phyloP scores from a whole-genome alignment of 2,329 filamentous ascomycete species.

The Calonectria honghensis region DNA sequence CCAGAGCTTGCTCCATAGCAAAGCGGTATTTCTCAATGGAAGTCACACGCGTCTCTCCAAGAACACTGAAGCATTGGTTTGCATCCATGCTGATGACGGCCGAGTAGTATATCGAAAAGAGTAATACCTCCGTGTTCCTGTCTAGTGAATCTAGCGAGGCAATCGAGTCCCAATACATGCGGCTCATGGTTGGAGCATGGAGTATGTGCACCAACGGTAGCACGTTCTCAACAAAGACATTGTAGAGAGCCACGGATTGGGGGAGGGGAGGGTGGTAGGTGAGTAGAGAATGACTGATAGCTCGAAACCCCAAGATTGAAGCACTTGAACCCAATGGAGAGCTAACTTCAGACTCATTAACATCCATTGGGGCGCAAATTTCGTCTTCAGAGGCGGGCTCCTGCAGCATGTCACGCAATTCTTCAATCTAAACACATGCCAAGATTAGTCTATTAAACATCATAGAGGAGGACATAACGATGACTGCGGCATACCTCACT shows the following conservation, averaged over 20 bases:
- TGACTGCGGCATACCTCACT: not conserved
- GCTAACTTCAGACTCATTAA: not conserved
- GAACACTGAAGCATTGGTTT: not conserved
- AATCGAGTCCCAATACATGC: constrained; percentile 10
- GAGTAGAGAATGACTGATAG: constrained; percentile 5
- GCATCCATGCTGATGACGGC: constrained; percentile 12
- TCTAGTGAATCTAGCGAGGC: not conserved
- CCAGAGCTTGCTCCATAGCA: not conserved
- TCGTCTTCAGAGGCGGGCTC: constrained; percentile 1
- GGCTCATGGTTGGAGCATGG: not conserved
- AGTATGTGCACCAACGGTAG: not conserved
- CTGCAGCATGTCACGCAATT: not conserved
- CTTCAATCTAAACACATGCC: not conserved
- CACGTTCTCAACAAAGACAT: not conserved
- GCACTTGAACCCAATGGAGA: not conserved
- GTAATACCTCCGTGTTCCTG: not conserved
- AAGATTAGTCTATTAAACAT: not conserved
- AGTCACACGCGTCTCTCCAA: not conserved
- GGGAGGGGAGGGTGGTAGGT: not conserved
- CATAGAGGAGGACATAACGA: no score
- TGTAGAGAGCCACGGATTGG: constrained; percentile 4
- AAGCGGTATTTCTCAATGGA: constrained; percentile 3
- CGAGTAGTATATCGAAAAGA: constrained; percentile 19
- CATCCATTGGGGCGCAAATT: not conserved
- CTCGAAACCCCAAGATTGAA: not conserved